A percentile compares a stretch with the other conserved stretches of the same genome.
Conservation (phyloP, 352 stramenopile species). For the Phytophthora tentaculata region DNA sequence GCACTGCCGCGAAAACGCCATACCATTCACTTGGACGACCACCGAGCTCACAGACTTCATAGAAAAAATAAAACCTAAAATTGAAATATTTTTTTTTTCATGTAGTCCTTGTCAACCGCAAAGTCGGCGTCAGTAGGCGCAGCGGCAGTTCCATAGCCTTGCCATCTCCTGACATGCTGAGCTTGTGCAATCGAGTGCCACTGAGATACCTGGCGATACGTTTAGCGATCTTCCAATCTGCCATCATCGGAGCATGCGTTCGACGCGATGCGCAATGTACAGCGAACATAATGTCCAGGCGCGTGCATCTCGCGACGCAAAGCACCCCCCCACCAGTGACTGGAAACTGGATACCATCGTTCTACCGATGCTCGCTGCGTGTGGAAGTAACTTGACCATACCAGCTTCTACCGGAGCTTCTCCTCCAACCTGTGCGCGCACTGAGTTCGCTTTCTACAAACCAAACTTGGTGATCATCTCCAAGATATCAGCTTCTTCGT, state of each 20-base stretch:
- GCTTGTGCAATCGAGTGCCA: background rate
- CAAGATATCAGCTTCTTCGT: background rate
- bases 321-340: background rate
- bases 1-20: background rate
- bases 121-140: background rate
- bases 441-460: background rate
- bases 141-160: background rate
- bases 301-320: background rate
- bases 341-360: background rate
- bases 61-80: too few relatives aligned
- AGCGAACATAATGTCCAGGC: background rate
- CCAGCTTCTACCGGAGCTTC: background rate
- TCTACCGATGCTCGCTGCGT: background rate
- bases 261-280: background rate
- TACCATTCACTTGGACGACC: background rate
- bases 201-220: background rate
- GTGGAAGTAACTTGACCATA: background rate
- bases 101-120: conserved; percentile 1
- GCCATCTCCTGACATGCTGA: background rate
- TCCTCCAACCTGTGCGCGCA: background rate
- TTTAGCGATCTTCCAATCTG: background rate
- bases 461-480: background rate
- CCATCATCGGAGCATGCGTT: background rate
- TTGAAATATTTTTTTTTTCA: too few relatives aligned
- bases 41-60: background rate